Conservation (phyloP, 2,329 filamentous ascomycete species). For the Aspergillus fumigatiaffinis region DNA sequence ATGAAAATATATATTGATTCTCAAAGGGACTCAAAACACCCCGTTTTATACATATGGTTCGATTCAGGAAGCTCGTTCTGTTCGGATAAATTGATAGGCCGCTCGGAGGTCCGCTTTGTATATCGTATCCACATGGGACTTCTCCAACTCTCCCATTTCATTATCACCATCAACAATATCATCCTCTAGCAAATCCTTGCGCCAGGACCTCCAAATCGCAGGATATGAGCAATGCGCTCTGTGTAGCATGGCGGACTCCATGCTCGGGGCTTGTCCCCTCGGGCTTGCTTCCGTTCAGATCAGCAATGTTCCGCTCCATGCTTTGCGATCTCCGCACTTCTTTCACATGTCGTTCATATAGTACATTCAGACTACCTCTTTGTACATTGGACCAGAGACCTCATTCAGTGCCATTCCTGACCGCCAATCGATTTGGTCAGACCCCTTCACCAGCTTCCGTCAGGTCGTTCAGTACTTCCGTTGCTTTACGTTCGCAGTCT, state of each 20-base stretch:
- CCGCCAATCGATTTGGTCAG: background rate
- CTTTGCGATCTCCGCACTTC: conserved; percentile 21
- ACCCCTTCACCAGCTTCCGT: background rate
- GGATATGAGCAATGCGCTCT: conserved; percentile 43
- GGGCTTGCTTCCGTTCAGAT: conserved; percentile 17
- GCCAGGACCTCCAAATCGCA: conserved; percentile 12
- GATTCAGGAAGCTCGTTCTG: background rate
- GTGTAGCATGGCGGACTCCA: conserved; percentile 39
- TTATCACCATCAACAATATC: background rate
- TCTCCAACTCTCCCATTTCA: background rate
- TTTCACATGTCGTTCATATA: conserved; percentile 16
- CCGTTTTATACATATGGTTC: background rate
- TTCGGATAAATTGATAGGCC: conserved; percentile 16
- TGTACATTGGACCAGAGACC: conserved; percentile 4
- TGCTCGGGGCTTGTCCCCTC: conserved; percentile 33
- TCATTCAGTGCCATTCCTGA: background rate
- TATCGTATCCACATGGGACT: background rate
- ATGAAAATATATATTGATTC: background rate
- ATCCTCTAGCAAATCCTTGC: background rate
- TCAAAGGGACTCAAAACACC: background rate
- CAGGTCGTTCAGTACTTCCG: conserved; percentile 19
- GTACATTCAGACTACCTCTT: conserved; percentile 11
- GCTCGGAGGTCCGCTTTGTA: conserved; percentile 7
- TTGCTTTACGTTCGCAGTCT: conserved; percentile 11
- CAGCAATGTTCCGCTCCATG: conserved; percentile 15